phyloP scores from a whole-genome alignment of 164 flowering plant species.

The Magnolia sinica region DNA sequence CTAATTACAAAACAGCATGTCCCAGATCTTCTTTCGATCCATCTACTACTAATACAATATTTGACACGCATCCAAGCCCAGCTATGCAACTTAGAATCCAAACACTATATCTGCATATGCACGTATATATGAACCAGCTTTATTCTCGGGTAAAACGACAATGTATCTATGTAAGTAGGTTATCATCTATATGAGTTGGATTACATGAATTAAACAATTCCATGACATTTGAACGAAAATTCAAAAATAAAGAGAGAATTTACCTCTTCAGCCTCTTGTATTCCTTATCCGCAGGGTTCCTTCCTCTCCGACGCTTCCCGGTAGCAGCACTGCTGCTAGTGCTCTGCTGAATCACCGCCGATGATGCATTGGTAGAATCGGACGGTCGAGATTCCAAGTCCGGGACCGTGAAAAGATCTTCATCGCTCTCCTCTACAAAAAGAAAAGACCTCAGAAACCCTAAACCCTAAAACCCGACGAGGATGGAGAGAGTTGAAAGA shows the following conservation, averaged over 20 bases:
- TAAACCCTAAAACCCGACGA: not conserved
- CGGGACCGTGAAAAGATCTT: conserved; percentile 60
- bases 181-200: no score
- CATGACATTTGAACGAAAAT: no score
- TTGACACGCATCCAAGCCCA: no score
- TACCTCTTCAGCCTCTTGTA: conserved; percentile 58
- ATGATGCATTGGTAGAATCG: conserved; percentile 1
- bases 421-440: conserved; percentile 51
- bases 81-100: no score
- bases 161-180: no score
- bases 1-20: no score
- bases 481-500: not conserved
- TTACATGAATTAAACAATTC: no score
- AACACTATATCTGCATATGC: no score
- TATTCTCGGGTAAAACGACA: no score
- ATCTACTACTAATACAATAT: no score
- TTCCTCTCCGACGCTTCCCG: conserved; percentile 47
- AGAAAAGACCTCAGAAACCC: not conserved
- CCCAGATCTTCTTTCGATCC: no score
- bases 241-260: not conserved
- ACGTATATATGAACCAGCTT: no score
- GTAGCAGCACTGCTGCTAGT: not conserved
- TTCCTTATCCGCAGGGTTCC: conserved; percentile 61
- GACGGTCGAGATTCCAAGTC: conserved; percentile 41
- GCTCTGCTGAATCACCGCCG: not conserved